Percentiles rank a stretch among this genome's conserved stretches.
phyloP scores from a whole-genome alignment of 2,329 filamentous ascomycete genomes.

The Aspergillus sp. region DNA sequence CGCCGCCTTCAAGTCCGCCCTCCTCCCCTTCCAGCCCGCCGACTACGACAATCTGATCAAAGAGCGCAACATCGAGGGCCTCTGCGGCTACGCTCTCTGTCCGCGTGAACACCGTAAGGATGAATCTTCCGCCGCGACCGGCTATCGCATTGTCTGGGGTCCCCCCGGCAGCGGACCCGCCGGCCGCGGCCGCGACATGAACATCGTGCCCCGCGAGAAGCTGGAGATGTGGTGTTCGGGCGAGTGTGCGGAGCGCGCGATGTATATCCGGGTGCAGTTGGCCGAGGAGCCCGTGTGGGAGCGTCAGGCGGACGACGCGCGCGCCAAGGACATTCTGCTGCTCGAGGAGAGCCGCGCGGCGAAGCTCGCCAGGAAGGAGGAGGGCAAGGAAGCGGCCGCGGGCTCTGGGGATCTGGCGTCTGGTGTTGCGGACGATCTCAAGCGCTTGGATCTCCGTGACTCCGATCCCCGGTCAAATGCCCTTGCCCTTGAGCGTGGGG shows the following conservation, averaged over 20 bases:
- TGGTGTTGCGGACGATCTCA: constrained; percentile 16
- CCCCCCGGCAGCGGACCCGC: constrained; percentile 39
- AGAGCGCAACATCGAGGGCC: constrained; percentile 74
- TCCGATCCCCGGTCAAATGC: constrained; percentile 14
- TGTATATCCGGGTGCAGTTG: constrained; percentile 84
- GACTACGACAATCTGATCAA: constrained; percentile 85
- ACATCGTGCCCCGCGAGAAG: constrained; percentile 61
- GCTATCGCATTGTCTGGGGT: constrained; percentile 58
- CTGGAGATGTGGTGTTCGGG: constrained; percentile 81
- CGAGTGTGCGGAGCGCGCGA: constrained; percentile 65
- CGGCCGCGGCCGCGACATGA: constrained; percentile 44
- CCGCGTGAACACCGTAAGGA: constrained; percentile 51
- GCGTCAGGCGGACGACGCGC: constrained; percentile 45
- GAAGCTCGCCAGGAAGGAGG: constrained; percentile 4
- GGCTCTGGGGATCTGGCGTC: constrained; percentile 13
- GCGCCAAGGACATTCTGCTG: constrained; percentile 50
- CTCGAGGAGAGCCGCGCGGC: constrained; percentile 50
- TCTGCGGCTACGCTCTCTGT: constrained; percentile 81
- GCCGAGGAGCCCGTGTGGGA: constrained; percentile 80
- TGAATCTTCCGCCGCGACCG: constrained; percentile 48
- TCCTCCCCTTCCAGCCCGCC: constrained; percentile 68
- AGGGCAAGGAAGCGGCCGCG: constrained; percentile 11
- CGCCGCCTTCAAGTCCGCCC: constrained; percentile 52
- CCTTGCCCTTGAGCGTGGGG: constrained; percentile 29
- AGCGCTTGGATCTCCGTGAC: constrained; percentile 18